Evolutionary conservation across 1,139 yeast species (phyloP), one percentile per base, ranked within the genome.

Genomic region (Taphrina wiesneri): DNA sequence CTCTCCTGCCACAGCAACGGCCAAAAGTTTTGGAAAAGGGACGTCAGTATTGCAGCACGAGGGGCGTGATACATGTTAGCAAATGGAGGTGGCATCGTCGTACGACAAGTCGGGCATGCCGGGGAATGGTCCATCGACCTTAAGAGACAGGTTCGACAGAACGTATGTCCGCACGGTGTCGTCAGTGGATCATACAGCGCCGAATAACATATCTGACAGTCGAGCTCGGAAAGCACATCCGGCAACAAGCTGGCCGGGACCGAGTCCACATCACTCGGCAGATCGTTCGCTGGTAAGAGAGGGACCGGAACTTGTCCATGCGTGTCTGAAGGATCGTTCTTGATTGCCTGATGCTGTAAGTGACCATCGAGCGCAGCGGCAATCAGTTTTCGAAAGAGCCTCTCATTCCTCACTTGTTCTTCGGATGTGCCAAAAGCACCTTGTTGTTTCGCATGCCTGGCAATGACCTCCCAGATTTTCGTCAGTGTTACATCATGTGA

Each of bases 141-240:
- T 34, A 63, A 26, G 21, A 67, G 60, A 15, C 68, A 67, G 13
- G 62, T 51, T 19, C 65, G 62, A 34, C 68, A 67, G 32, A 67
- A 67, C 4, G 67, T 56, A 46, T 67, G 68, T 5, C 68, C 68
- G 32, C 68, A 67, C 17, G 65, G 67, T 13, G 67, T 64, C 32
- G 67, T 64, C 11, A 64, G 62, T 19, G 68, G 68, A n/a, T 67
- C 68, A 30, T 51, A 64, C 19, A 67, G 43, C 30, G 62, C 52
- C 7, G 53, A 60, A 36, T 52, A 67, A 43, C 68, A 67, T 21
- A 67, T 64, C 36, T 60, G 67, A 34, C 68, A 67, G 25, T 67
- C 68, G 49, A 67, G 65, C 17, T 66, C 68, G 19, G 56, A 32
- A 9, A 54, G 47, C 13, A 66, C 47, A 17, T 39, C 41, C 6